Evolutionary conservation across 306 rosid species (phyloP).

Genomic region (Trifolium dubium): DNA sequence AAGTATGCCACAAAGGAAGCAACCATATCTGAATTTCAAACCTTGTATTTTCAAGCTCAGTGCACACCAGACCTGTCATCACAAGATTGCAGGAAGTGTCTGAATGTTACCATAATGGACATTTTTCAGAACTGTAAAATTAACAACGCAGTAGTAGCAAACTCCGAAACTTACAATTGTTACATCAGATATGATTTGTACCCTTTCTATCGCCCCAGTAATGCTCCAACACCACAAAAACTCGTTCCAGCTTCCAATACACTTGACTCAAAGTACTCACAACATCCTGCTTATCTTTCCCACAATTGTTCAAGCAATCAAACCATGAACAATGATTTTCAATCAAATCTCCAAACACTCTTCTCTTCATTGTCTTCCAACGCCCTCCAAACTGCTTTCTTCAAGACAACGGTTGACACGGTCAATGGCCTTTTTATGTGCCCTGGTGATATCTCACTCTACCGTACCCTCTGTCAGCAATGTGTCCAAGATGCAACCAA

Average conservation of each 20-base stretch:
- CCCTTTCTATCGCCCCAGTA: neutral
- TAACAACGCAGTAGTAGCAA: neutral
- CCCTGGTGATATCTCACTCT: neutral
- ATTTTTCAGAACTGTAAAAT: neutral
- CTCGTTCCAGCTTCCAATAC: neutral
- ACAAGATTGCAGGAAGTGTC: neutral
- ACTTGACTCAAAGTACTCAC: neutral
- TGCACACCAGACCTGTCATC: neutral
- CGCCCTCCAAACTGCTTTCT: neutral
- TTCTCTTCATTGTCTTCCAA: slow-evolving; percentile 6
- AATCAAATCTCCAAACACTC: neutral
- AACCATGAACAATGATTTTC: neutral
- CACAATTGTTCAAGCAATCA: neutral
- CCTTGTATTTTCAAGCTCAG: slow-evolving; percentile 2
- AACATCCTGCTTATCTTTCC: neutral
- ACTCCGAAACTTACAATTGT: neutral
- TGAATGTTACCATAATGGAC: neutral
- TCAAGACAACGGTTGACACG: neutral
- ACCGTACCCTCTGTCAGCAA: neutral
- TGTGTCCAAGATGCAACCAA: slow-evolving; percentile 9
- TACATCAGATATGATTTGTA: neutral
- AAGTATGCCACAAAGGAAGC: slow-evolving; percentile 11
- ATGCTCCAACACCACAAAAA: neutral
- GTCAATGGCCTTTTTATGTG: slow-evolving; percentile 38
- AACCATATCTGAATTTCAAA: neutral